Conservation (phyloP, 768 basidiomycete genomes). For the Hericium alpestre region DNA sequence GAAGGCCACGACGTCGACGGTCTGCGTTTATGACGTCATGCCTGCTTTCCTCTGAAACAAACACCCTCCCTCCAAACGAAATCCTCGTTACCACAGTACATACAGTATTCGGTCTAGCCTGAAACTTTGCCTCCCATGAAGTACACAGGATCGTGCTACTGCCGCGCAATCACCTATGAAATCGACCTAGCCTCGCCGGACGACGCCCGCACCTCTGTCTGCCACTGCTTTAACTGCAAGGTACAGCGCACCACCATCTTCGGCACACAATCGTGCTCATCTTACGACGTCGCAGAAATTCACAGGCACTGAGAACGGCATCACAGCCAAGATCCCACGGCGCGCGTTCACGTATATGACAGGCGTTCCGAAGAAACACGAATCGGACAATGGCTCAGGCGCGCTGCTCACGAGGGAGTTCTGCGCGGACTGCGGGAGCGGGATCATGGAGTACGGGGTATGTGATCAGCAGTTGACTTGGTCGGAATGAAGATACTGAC, state of each 20-base stretch:
- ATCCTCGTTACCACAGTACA: too few species aligned
- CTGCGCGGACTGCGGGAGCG: conserved; percentile 11
- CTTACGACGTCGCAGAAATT: not conserved
- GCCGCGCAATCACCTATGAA: conserved; percentile 11
- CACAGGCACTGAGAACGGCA: not conserved
- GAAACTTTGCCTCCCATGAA: not conserved
- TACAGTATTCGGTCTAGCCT: too few species aligned
- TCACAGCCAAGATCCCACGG: not conserved
- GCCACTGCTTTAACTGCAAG: conserved; percentile 17
- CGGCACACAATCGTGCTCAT: not conserved
- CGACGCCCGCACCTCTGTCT: conserved; percentile 13
- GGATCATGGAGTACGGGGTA: conserved; percentile 15
- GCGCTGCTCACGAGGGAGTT: conserved; percentile 13
- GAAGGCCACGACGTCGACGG: too few species aligned
- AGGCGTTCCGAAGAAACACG: conserved; percentile 11
- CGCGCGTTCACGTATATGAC: not conserved
- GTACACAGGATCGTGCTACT: conserved; percentile 13
- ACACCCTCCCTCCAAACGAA: too few species aligned
- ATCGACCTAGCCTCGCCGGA: conserved; percentile 10
- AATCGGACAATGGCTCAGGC: conserved; percentile 12
- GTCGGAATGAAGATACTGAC: not conserved
- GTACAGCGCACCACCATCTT: not conserved
- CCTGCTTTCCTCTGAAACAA: too few species aligned
- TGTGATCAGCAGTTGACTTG: not conserved
- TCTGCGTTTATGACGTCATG: too few species aligned